phyloP scores from a whole-genome alignment of 2,329 filamentous ascomycete species.

The Fusarium temperatum region DNA sequence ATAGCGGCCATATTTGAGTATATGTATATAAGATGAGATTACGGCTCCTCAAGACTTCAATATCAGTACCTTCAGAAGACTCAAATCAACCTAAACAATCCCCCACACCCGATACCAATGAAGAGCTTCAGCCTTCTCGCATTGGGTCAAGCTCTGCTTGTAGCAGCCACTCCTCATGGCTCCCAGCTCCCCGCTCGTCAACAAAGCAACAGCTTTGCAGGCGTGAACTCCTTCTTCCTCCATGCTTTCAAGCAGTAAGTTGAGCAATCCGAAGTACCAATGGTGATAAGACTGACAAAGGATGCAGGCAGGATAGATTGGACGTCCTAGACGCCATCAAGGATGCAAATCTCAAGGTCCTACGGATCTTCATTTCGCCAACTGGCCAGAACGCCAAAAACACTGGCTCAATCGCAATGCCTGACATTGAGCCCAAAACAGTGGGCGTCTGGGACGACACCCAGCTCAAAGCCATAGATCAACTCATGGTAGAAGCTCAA shows the following conservation, averaged over 20 bases:
- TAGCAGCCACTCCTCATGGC: background rate
- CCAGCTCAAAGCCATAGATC: background rate
- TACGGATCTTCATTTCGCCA: background rate
- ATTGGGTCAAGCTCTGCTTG: background rate
- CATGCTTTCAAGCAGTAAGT: background rate
- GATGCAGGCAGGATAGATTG: background rate
- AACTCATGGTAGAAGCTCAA: background rate
- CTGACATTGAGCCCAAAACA: background rate
- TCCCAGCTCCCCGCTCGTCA: background rate
- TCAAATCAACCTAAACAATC: rapidly evolving
- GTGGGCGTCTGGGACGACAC: background rate
- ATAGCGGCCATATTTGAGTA: no score
- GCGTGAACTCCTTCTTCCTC: background rate
- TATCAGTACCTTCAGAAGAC: background rate
- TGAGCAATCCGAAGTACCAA: rapidly evolving
- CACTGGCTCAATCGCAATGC: background rate
- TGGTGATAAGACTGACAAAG: background rate
- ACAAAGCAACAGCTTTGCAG: background rate
- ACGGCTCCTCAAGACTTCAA: rapidly evolving
- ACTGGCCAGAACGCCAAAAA: background rate
- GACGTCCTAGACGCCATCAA: background rate
- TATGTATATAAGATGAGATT: background rate
- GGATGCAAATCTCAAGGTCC: background rate
- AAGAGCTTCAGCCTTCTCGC: background rate
- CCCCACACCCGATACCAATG: background rate